These are phyloP conservation scores for Apophysomyces sp. DNA, from an alignment of 371 early-diverging fungal species.

Conservation along the genomic window DNA sequence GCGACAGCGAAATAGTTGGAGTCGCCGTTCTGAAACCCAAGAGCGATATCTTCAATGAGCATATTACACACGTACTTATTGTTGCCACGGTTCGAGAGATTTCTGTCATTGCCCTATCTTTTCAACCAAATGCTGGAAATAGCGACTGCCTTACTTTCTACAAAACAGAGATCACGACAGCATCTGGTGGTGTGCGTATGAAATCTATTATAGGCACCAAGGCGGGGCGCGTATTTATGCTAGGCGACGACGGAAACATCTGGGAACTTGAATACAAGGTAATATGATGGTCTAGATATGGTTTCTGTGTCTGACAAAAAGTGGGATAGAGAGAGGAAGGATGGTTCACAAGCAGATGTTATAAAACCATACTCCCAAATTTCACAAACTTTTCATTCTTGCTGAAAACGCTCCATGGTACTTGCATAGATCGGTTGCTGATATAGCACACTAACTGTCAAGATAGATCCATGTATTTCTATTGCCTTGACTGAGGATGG, in stretches of 20 bases:
- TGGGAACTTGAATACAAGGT: slow-evolving; percentile 90
- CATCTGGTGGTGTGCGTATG: slow-evolving; percentile 79
- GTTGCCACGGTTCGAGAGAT: slow-evolving; percentile 86
- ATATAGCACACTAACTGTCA: background rate
- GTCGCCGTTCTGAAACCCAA: slow-evolving; percentile 79
- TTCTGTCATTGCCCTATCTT: slow-evolving; percentile 71
- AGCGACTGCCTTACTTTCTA: slow-evolving; percentile 50
- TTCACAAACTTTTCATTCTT: slow-evolving; percentile 8
- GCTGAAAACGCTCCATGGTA: slow-evolving; percentile 7
- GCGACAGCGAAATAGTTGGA: slow-evolving; percentile 81
- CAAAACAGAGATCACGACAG: slow-evolving; percentile 72
- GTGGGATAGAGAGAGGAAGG: slow-evolving; percentile 63
- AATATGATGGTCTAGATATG: background rate
- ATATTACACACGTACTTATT: slow-evolving; percentile 80
- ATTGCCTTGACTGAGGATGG: slow-evolving; percentile 62
- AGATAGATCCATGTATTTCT: slow-evolving; percentile 47
- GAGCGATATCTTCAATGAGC: slow-evolving; percentile 73
- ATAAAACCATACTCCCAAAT: slow-evolving; percentile 49
- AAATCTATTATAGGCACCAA: slow-evolving; percentile 71
- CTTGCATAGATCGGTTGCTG: background rate
- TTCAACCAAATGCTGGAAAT: slow-evolving; percentile 16
- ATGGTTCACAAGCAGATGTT: slow-evolving; percentile 79
- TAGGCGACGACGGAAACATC: slow-evolving; percentile 82
- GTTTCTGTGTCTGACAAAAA: background rate
- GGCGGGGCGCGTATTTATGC: slow-evolving; percentile 86